A percentile compares a stretch with the other conserved stretches of the same genome.
Conservation (phyloP, 1,284 basidiomycete genomes). For the Farysia itapuensis region DNA sequence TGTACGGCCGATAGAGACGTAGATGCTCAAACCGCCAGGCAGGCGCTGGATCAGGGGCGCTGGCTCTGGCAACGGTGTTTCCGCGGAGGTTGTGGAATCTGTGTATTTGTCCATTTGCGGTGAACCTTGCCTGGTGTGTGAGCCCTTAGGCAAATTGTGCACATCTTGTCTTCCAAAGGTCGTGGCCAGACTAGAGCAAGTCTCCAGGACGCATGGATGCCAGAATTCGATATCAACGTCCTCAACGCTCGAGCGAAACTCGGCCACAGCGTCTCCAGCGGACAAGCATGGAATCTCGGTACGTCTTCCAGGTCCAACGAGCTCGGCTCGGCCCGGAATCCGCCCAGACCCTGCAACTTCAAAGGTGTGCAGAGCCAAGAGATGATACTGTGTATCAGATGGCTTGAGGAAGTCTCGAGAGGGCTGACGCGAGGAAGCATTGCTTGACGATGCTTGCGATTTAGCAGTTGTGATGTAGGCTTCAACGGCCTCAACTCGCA, state of each 20-base stretch:
- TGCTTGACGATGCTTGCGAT: conserved; percentile 3
- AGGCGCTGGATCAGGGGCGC: conserved; percentile 36
- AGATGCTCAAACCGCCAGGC: conserved; percentile 29
- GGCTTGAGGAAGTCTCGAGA: too few relatives aligned
- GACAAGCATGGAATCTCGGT: conserved; percentile 16
- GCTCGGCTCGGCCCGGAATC: conserved; percentile 19
- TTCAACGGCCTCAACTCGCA: conserved; percentile 36
- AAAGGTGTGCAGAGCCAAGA: conserved; percentile 38
- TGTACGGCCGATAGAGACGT: conserved; percentile 41
- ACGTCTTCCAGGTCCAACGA: conserved; percentile 7
- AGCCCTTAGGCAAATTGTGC: not conserved
- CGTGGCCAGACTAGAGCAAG: conserved; percentile 17
- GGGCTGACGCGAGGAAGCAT: conserved; percentile 1
- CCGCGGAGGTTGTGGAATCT: not conserved
- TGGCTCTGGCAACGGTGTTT: not conserved
- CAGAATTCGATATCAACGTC: conserved; percentile 49
- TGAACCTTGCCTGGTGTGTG: not conserved
- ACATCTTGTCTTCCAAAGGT: conserved; percentile 1
- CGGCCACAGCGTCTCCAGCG: conserved; percentile 14
- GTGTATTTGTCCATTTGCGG: not conserved
- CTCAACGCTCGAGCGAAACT: conserved; percentile 36
- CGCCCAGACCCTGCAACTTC: conserved; percentile 22
- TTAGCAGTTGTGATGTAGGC: conserved; percentile 18
- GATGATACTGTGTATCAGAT: conserved; percentile 35
- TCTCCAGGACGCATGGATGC: conserved; percentile 32